Evolutionary conservation across 2,329 filamentous ascomycete genomes (phyloP).

Genomic region (Colletotrichum paranaense): DNA sequence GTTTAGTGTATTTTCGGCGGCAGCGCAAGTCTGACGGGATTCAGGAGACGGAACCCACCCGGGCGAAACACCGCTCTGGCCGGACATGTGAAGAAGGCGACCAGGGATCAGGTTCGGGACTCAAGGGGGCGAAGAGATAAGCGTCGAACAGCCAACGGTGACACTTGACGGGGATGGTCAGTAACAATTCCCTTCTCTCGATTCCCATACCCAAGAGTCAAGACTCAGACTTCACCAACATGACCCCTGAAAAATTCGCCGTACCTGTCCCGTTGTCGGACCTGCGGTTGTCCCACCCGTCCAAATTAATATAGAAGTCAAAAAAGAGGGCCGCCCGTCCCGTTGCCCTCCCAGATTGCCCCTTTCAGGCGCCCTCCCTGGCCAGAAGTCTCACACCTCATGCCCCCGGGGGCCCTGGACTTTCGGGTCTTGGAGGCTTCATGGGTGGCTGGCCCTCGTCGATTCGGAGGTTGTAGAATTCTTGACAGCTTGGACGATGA

Average conservation of each 20-base stretch:
- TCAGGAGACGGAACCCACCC: constrained; percentile 28
- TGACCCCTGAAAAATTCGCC: not conserved
- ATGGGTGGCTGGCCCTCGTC: not conserved
- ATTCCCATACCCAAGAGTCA: not conserved
- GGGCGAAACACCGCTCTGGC: constrained; percentile 31
- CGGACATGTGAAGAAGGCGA: constrained; percentile 24
- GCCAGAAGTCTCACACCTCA: constrained; percentile 1
- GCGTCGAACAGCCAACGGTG: not conserved
- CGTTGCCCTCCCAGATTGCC: not conserved
- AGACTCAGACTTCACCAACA: not conserved
- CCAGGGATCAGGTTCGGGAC: not conserved
- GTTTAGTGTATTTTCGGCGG: not conserved
- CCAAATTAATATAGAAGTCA: constrained; percentile 30
- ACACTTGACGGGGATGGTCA: not conserved
- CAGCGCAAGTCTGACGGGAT: not conserved
- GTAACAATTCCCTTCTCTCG: not conserved
- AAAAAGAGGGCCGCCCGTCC: constrained; percentile 25
- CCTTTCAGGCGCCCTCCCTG: not conserved
- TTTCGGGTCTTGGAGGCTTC: not conserved
- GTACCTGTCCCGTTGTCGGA: constrained; percentile 19
- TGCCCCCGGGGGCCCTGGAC: not conserved
- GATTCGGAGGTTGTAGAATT: not conserved
- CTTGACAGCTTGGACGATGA: not conserved
- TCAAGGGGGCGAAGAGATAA: not conserved
- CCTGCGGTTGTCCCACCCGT: constrained; percentile 10